Base-by-base conservation (phyloP, 2,329 filamentous ascomycete species). In the Knoxdaviesia capensis region DNA sequence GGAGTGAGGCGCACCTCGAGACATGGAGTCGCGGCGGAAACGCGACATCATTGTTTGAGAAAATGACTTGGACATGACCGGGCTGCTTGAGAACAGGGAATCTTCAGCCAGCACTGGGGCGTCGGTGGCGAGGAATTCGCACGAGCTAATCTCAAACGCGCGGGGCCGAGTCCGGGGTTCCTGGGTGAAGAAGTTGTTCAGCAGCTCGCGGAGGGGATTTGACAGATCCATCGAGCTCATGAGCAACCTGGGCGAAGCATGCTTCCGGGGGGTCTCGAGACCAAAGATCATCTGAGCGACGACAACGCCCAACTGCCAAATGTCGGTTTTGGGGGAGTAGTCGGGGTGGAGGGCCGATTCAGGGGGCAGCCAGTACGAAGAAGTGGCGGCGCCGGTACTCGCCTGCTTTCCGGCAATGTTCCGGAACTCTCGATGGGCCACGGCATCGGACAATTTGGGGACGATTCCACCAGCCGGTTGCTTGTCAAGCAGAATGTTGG, bases 211-310 rank as follows among this genome's bases (percentile, higher is more conserved):
- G 34, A 94, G 62, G 5, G 85, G 68, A 38, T 75, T 69, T 0
- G 86, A 90, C 6, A 94, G 64, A 6, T 72, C 69, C 33, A 87
- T 60, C 1, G 75, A 74, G 8, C 79, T 75, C 54, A 84, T 77
- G 41, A 94, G 60, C 36, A 75, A 73, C 44, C 71, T 73, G 1
- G 88, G 87, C 1, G 85, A 92, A 10, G 77, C 77, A 56, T 90
- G 88, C 45, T 77, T 80, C 45, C 79, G 69, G 11, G 80, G 66
- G 6, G 85, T 72, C 48, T 85, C 75, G 33, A 85, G 66, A 2
- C 90, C 90, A 55, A 94, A 88, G 4, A 90, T 71, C 85, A 96
- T 94, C 56, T 98, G 88, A 35, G 94, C 59, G 50, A 94, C 82
- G 5, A 94, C 72, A 31, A 94, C 74, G 5, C 90, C 90, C 51